These are phyloP conservation scores for Straminergon stramineum DNA, from an alignment of 225 moss, liverwort and hornwort species.

Conservation along the genomic window DNA sequence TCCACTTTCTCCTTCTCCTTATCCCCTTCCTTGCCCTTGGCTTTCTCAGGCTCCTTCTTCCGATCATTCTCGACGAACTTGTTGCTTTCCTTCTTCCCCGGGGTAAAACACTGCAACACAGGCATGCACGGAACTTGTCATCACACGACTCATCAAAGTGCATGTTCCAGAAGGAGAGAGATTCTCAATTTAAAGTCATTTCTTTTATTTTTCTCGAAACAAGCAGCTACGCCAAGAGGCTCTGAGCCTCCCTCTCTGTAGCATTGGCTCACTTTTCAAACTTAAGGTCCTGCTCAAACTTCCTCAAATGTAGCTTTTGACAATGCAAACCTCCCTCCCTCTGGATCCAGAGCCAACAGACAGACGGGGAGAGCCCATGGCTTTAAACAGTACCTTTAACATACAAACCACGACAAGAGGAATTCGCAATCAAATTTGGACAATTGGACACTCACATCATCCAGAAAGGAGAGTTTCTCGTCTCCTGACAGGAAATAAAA, in stretches of 20 bases:
- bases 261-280: background rate
- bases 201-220: background rate
- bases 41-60: background rate
- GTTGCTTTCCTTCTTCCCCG: background rate
- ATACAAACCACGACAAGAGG: background rate
- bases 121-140: background rate
- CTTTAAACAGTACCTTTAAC: no score
- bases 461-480: background rate
- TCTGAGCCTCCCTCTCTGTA: background rate
- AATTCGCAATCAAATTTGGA: background rate
- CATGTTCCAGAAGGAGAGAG: background rate
- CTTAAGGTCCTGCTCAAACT: no score
- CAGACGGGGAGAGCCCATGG: background rate
- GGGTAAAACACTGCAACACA: conserved; percentile 2
- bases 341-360: background rate
- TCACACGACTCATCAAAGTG: background rate
- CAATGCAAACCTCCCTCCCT: background rate
- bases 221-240: background rate
- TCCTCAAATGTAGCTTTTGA: background rate
- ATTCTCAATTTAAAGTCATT: background rate
- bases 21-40: background rate
- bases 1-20: background rate
- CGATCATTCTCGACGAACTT: conserved; percentile 2
- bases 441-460: conserved; percentile 10
- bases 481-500: background rate